Percentiles rank a stretch among this genome's conserved stretches.
Evolutionary conservation across 805 yeast species (phyloP).

Genomic region (Metschnikowia koreensis): DNA sequence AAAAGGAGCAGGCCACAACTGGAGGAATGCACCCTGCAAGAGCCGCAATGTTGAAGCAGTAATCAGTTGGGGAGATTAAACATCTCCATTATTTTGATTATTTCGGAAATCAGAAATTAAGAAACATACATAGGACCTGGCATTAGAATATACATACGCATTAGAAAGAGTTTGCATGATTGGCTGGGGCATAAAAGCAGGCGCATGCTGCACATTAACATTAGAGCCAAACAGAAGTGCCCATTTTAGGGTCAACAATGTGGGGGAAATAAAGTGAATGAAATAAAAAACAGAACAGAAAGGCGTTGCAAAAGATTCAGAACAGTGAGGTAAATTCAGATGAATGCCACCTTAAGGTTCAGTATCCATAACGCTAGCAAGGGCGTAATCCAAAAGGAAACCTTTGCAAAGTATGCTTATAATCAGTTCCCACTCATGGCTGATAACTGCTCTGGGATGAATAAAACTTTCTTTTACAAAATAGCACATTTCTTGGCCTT

Average conservation of each 20-base stretch:
- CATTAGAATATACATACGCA: slow-evolving; percentile 2
- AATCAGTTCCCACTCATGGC: too few relatives aligned
- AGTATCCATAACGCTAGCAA: too few relatives aligned
- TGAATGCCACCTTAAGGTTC: too few relatives aligned
- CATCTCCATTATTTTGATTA: too few relatives aligned
- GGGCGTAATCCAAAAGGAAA: too few relatives aligned
- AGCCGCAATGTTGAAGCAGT: slow-evolving; percentile 44
- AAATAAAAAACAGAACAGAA: background rate
- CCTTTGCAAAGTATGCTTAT: too few relatives aligned
- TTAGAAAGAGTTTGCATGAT: background rate
- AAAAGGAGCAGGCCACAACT: slow-evolving; percentile 26
- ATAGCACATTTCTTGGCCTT: slow-evolving; percentile 41
- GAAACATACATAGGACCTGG: background rate
- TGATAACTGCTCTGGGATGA: too few relatives aligned
- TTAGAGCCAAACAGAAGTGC: background rate
- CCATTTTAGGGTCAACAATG: background rate
- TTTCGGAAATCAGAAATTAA: too few relatives aligned
- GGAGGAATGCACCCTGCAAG: slow-evolving; percentile 64
- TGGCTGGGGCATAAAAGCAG: too few relatives aligned
- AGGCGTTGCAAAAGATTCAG: too few relatives aligned
- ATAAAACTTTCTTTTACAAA: slow-evolving; percentile 22
- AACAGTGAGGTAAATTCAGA: too few relatives aligned
- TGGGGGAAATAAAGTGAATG: background rate
- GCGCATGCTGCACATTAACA: background rate
- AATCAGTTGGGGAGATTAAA: background rate